phyloP scores from a whole-genome alignment of 345 rosid species.

The Salix dunnii region DNA sequence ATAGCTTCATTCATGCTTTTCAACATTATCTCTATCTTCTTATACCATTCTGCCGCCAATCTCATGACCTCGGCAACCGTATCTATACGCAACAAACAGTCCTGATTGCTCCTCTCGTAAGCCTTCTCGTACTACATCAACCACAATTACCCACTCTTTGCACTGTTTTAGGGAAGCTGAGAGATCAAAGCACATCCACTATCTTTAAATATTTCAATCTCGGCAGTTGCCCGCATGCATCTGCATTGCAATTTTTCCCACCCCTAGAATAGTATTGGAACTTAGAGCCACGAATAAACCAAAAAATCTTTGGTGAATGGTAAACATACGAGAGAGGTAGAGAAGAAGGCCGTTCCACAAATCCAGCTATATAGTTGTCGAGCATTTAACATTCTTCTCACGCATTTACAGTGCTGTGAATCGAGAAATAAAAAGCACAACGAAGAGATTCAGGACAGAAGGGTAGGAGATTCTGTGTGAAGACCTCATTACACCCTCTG shows the following conservation, averaged over 20 bases:
- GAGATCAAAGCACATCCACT: not conserved
- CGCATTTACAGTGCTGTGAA: not conserved
- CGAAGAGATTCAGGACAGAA: not conserved
- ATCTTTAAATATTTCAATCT: not conserved
- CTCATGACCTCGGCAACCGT: constrained; percentile 84
- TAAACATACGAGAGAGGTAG: not conserved
- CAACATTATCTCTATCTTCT: constrained; percentile 72
- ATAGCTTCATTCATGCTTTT: constrained; percentile 68
- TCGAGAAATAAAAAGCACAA: not conserved
- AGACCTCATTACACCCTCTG: not conserved
- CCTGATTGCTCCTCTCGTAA: constrained; percentile 71
- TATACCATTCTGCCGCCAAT: constrained; percentile 68
- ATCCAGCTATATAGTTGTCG: no score
- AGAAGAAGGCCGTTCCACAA: not conserved
- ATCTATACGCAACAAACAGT: constrained; percentile 76
- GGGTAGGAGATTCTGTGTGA: not conserved
- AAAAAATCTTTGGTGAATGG: not conserved
- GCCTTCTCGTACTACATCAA: constrained; percentile 86
- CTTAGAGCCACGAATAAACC: not conserved
- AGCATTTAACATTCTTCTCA: not conserved
- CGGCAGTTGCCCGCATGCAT: not conserved
- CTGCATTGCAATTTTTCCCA: not conserved
- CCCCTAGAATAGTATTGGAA: not conserved
- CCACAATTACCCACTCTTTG: constrained; percentile 40
- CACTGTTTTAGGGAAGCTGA: not conserved